Base-by-base conservation (phyloP, 2,329 filamentous ascomycete genomes). In the Hypoxylon sp. region DNA sequence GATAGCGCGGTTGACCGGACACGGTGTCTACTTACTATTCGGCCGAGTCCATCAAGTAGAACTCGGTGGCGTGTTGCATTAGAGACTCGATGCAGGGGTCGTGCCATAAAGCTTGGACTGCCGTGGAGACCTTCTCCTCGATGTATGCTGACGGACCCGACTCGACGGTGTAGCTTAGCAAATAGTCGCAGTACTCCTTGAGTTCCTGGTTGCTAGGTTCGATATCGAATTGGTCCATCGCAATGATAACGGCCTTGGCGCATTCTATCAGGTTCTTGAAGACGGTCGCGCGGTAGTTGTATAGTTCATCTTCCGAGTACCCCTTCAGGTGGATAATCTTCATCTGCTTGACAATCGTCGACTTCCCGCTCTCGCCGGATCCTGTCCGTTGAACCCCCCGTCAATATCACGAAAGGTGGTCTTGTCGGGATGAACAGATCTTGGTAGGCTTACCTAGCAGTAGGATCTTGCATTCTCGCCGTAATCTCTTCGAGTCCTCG, bases 261-360 rank as follows among this genome's bases (percentile, higher is more conserved):
- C 95, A 99, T 77, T 99, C 95, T 67, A 98, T 85, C 58, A 99
- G 83, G 75, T 99, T 99, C 79, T 99, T 99, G 81, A 96, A 99
- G 59, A 99, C 92, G 27, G 95, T 98, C 62, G 96, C 86, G 58
- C 95, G 90, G 79, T 98, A 98, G 73, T 97, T 89, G 70, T 90
- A 90, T 46, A 98, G 83, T 77, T 99, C 95, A 70, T 98, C 94
- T 67, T 92, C 87, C 9, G 91, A 93, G 77, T 99, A 99, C 60
- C 95, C 95, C 78, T 97, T 97, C 70, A 98, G 89, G 73, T 99
- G 95, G 72, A 99, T 98, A 69, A 99, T 99, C 79, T 98, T 99
- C 95, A 99, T 99, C 82, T 99, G 95, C 78, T 99, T 99, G 68
- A 99, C 95, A 70, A 99, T 98, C 8, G 95, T 99, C 56, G 95